phyloP scores from a whole-genome alignment of 371 early-diverging fungal species.

The Saksenaea vasiformis region DNA sequence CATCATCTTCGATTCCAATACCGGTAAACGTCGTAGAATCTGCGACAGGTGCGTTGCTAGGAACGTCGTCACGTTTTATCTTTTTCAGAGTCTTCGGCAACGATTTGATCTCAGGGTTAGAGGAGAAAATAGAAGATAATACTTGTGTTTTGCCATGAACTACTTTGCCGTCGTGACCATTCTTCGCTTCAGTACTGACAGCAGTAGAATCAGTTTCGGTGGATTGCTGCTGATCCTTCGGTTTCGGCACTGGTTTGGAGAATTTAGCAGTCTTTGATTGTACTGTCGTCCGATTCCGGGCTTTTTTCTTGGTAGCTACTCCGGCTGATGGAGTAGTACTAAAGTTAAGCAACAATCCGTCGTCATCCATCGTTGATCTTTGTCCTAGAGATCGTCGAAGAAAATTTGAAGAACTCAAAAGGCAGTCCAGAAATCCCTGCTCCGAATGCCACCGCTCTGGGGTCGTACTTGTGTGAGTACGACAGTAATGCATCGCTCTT shows the following conservation, averaged over 20 bases:
- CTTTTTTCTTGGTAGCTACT: slow-evolving; percentile 18
- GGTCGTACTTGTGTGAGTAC: no score
- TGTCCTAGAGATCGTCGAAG: not conserved
- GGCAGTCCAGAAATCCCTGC: no score
- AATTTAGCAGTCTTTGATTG: slow-evolving; percentile 20
- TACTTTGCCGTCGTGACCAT: slow-evolving; percentile 21
- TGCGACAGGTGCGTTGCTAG: slow-evolving; percentile 59
- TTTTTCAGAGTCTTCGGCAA: slow-evolving; percentile 34
- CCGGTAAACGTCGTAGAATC: slow-evolving; percentile 67
- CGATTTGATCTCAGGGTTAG: slow-evolving; percentile 51
- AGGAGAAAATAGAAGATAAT: slow-evolving; percentile 59
- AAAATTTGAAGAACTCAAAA: not conserved
- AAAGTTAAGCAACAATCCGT: slow-evolving; percentile 72
- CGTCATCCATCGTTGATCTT: slow-evolving; percentile 54
- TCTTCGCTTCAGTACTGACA: not conserved
- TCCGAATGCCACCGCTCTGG: no score
- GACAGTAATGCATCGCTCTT: no score
- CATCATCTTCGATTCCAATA: slow-evolving; percentile 72
- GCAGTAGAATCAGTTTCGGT: not conserved
- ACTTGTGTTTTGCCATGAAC: slow-evolving; percentile 57
- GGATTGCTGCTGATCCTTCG: slow-evolving; percentile 19
- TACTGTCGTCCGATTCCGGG: slow-evolving; percentile 30
- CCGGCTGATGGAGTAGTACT: slow-evolving; percentile 26
- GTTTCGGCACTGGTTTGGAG: slow-evolving; percentile 33
- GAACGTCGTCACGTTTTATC: slow-evolving; percentile 32